A percentile compares a stretch with the other conserved stretches of the same genome.
These are phyloP conservation scores for Trichophyton mentagrophytes DNA, from an alignment of 2,329 filamentous ascomycete species.

Conservation along the genomic window DNA sequence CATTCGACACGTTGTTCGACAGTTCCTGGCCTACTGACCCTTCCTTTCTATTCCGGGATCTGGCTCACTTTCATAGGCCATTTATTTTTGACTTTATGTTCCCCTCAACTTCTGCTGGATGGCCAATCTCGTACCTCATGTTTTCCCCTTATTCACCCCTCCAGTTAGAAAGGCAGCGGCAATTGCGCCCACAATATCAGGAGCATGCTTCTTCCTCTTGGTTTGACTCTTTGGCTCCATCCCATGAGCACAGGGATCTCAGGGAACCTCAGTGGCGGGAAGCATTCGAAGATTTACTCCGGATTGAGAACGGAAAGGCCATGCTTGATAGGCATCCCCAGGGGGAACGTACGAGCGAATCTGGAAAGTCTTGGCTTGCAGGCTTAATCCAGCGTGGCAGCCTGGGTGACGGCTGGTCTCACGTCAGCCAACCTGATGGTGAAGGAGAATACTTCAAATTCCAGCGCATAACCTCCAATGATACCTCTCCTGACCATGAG, in stretches of 20 bases:
- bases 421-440: conserved; percentile 16
- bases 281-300: conserved; percentile 48
- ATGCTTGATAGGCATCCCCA: conserved; percentile 23
- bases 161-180: conserved; percentile 38
- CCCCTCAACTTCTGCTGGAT: conserved; percentile 25
- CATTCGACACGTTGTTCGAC: conserved; percentile 27
- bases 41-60: conserved; percentile 19
- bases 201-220: conserved; percentile 24
- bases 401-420: conserved; percentile 29
- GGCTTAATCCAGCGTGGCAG: conserved; percentile 31
- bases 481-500: not conserved
- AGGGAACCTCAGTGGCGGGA: conserved; percentile 39
- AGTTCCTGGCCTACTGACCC: conserved; percentile 22
- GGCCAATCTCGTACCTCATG: conserved; percentile 33
- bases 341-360: conserved; percentile 20
- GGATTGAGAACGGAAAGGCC: conserved; percentile 33
- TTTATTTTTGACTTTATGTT: conserved; percentile 23
- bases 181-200: conserved; percentile 16
- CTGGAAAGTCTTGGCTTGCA: conserved; percentile 29
- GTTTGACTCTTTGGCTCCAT: conserved; percentile 22
- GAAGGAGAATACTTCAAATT: conserved; percentile 11
- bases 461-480: conserved; percentile 1
- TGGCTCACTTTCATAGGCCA: conserved; percentile 20
- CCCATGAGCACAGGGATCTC: conserved; percentile 23
- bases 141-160: conserved; percentile 44